Percentiles rank a stretch among this genome's conserved stretches.
Conservation (phyloP, 163 green algal genomes). For the Chloroidium sp. region DNA sequence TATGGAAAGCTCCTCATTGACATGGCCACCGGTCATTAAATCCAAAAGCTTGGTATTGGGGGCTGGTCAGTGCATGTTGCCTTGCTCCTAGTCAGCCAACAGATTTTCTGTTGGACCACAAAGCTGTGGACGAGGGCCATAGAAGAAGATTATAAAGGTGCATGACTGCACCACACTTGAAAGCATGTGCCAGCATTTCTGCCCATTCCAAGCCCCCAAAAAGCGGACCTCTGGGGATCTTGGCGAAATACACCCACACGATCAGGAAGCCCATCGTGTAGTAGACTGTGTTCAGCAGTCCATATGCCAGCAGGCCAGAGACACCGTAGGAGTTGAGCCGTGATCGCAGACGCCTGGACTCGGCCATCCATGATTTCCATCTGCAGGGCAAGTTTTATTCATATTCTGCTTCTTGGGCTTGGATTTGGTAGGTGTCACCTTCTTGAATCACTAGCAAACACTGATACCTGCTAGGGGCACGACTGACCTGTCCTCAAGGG, state of each 20-base stretch:
- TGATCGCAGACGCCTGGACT: neutral
- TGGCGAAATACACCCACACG: slow-evolving; percentile 28
- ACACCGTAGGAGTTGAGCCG: slow-evolving; percentile 18
- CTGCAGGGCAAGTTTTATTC: no score
- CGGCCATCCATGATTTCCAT: neutral
- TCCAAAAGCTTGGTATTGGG: no score
- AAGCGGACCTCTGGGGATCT: slow-evolving; percentile 16
- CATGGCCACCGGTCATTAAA: no score
- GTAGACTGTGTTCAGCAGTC: slow-evolving; percentile 59
- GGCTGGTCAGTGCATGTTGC: no score
- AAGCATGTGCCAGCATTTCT: neutral
- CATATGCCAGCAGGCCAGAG: slow-evolving; percentile 42
- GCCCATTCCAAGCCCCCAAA: neutral
- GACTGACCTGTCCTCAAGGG: no score
- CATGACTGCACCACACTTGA: neutral
- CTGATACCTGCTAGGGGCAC: no score
- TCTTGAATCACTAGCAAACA: no score
- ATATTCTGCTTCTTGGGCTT: no score
- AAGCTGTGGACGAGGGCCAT: neutral
- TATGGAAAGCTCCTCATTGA: no score
- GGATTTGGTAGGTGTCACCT: no score
- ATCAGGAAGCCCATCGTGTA: slow-evolving; percentile 48
- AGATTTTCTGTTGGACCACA: neutral
- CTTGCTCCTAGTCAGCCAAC: neutral
- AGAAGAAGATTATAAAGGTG: neutral